These are phyloP conservation scores for Suillus weaverae DNA, from an alignment of 768 basidiomycete genomes.

Conservation along the genomic window DNA sequence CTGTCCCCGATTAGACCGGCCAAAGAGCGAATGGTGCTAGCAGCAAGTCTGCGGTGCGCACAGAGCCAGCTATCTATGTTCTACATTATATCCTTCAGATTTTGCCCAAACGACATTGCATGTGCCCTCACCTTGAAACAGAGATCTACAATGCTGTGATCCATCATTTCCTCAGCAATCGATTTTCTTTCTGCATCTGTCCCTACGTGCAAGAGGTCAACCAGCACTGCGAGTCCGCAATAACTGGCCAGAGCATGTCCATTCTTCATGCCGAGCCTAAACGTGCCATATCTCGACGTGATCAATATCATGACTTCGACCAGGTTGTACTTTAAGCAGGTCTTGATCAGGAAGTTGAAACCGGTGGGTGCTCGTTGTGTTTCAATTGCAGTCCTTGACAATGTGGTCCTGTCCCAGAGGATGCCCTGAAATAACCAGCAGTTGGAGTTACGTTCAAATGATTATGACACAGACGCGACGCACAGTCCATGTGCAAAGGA, in stretches of 20 bases:
- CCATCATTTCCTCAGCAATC: slow-evolving; percentile 18
- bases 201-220: slow-evolving; percentile 5
- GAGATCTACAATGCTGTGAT: slow-evolving; percentile 21
- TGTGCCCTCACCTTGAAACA: slow-evolving; percentile 21
- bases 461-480: neutral
- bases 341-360: slow-evolving; percentile 1
- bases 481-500: slow-evolving; percentile 5
- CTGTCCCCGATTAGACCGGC: slow-evolving; percentile 22
- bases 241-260: slow-evolving; percentile 18
- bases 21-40: slow-evolving; percentile 21
- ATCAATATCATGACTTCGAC: slow-evolving; percentile 5
- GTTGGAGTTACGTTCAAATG: neutral
- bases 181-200: neutral
- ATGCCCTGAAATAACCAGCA: neutral
- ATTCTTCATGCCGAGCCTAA: slow-evolving; percentile 2
- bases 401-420: neutral
- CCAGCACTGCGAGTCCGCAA: slow-evolving; percentile 3
- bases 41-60: slow-evolving; percentile 22
- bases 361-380: neutral
- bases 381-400: neutral
- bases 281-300: slow-evolving; percentile 3
- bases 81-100: slow-evolving; percentile 6
- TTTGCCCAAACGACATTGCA: neutral
- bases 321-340: slow-evolving; percentile 1
- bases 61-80: slow-evolving; percentile 21